phyloP scores from a whole-genome alignment of 2,329 filamentous ascomycete genomes.

The Xylariaceae sp. region DNA sequence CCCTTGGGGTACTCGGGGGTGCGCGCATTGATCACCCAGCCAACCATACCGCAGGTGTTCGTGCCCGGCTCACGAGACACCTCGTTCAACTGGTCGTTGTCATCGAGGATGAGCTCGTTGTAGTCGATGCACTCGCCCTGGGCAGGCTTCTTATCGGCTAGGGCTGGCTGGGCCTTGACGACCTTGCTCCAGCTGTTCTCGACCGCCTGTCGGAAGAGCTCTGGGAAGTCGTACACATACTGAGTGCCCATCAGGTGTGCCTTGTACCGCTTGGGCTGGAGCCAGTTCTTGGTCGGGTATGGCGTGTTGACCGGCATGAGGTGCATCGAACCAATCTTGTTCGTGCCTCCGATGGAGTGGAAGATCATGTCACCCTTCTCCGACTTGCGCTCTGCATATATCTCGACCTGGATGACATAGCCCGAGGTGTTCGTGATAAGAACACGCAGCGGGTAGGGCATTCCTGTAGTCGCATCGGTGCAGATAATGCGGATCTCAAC shows the following conservation, averaged over 20 bases:
- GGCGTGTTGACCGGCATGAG: conserved; percentile 83
- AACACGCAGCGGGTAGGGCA: conserved; percentile 86
- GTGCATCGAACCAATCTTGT: conserved; percentile 93
- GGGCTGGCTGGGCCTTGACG: conserved; percentile 62
- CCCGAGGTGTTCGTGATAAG: conserved; percentile 98
- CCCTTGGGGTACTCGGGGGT: conserved; percentile 94
- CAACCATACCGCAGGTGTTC: conserved; percentile 97
- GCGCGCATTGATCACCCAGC: conserved; percentile 89
- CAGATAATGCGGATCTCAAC: conserved; percentile 98
- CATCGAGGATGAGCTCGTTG: conserved; percentile 90
- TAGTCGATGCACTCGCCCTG: conserved; percentile 89
- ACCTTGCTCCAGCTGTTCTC: conserved; percentile 87
- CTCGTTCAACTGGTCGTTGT: conserved; percentile 84
- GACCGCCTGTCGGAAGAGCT: conserved; percentile 96
- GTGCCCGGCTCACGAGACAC: conserved; percentile 91
- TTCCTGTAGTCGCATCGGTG: conserved; percentile 77
- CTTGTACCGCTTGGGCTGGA: conserved; percentile 99
- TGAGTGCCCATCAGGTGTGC: conserved; percentile 98
- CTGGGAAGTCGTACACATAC: conserved; percentile 99
- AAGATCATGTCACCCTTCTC: conserved; percentile 98
- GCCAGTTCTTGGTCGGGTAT: conserved; percentile 96
- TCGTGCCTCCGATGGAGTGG: conserved; percentile 92
- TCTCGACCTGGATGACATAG: conserved; percentile 94
- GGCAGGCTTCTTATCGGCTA: conserved; percentile 74
- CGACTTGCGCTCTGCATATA: conserved; percentile 95